phyloP scores from a whole-genome alignment of 495 filamentous ascomycete genomes.

The Rhizodiscina lignyota region DNA sequence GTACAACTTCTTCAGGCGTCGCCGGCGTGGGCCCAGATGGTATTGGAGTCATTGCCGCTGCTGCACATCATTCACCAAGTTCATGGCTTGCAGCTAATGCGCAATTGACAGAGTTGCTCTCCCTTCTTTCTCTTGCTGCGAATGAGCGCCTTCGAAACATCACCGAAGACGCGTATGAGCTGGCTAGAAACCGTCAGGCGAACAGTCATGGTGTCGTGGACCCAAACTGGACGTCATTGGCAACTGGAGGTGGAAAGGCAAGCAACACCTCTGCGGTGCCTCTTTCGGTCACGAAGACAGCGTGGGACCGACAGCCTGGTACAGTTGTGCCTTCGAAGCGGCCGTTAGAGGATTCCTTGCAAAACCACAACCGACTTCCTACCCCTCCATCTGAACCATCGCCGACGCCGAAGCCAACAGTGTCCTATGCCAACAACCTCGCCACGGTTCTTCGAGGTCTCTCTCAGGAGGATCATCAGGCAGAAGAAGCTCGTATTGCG shows the following conservation, averaged over 20 bases:
- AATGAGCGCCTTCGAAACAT: constrained; percentile 53
- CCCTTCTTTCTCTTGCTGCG: constrained; percentile 56
- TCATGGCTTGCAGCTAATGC: constrained; percentile 49
- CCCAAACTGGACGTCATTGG: constrained; percentile 50
- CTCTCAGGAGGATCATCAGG: constrained; percentile 14
- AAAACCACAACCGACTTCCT: constrained; percentile 6
- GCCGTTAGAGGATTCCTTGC: background rate
- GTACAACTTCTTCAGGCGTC: constrained; percentile 13
- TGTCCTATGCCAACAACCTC: constrained; percentile 12
- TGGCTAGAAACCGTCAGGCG: constrained; percentile 46
- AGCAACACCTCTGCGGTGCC: constrained; percentile 23
- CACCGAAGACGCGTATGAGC: constrained; percentile 49
- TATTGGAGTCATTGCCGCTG: constrained; percentile 26
- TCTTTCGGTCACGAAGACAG: constrained; percentile 16
- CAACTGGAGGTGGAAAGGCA: constrained; percentile 11
- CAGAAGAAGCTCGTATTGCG: constrained; percentile 32
- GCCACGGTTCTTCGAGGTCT: constrained; percentile 11
- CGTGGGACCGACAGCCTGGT: constrained; percentile 18
- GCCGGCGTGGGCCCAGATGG: constrained; percentile 31
- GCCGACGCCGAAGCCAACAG: constrained; percentile 13
- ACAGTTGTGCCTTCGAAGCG: constrained; percentile 3
- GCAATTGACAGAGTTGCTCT: constrained; percentile 54
- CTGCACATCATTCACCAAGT: too few relatives aligned
- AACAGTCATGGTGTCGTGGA: constrained; percentile 61
- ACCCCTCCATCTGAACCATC: constrained; percentile 13